phyloP scores from a whole-genome alignment of 768 basidiomycete species.

The Lactifluus subvellereus region DNA sequence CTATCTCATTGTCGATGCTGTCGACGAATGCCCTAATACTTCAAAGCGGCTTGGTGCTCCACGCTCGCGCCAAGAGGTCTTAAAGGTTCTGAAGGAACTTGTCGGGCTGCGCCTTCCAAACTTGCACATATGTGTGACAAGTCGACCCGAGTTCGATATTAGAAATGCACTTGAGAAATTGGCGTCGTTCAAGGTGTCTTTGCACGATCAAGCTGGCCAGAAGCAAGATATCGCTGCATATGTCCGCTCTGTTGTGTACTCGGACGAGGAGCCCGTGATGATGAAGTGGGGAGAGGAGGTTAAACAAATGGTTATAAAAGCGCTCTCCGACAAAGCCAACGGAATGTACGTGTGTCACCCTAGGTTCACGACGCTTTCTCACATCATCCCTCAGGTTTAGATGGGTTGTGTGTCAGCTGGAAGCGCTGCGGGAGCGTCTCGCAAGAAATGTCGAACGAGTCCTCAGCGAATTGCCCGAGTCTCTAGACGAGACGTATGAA shows the following conservation, averaged over 20 bases:
- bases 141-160: neutral
- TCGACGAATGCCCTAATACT: neutral
- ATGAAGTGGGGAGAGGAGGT: neutral
- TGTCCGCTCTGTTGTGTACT: neutral
- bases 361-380: no score
- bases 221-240: neutral
- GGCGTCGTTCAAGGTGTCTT: neutral
- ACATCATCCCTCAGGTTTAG: no score
- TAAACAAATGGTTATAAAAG: neutral
- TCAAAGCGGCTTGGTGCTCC: neutral
- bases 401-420: no score
- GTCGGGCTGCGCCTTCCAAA: no score
- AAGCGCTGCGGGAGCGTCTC: no score
- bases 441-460: no score
- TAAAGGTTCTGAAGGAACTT: no score
- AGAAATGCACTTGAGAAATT: neutral
- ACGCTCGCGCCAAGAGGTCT: no score
- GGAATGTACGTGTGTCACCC: no score
- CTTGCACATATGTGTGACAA: neutral
- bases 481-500: no score
- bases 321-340: neutral
- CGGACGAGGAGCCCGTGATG: constrained; percentile 28
- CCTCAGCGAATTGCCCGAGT: no score
- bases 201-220: neutral
- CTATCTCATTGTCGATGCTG: neutral